Base-by-base conservation (phyloP, 164 flowering plant genomes). In the Annona squamosa region DNA sequence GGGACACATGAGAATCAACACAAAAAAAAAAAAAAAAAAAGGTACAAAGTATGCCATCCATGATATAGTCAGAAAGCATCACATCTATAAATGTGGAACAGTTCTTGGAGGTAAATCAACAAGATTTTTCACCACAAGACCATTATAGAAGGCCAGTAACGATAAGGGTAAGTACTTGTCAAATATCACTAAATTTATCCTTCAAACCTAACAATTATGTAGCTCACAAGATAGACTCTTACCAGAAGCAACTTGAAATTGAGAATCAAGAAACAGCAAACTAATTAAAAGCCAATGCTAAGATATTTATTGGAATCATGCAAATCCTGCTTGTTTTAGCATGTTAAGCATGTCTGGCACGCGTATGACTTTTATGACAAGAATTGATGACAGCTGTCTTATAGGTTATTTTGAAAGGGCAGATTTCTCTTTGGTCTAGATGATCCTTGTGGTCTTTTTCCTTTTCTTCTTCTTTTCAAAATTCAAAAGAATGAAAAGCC, bases 1-100 rank as follows among this genome's bases (percentile, higher is more conserved):
- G 52, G 70, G 67, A 62, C 66, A 72, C 46, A 73, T 13, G 77
- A 46, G 57, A 71, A 78, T 66, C 70, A 73, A 74, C 37, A 70
- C 62, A 46, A 4, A 12, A 70, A 68, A 68, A 26, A 65, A 46
- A 4, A 12, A 70, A 68, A 68, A 26, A 26, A 0, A 68, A 56
- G 61, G 61, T 26, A 26, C 37, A 26, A 26, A 26, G 37, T 26
- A 26, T 26, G 37, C 37, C 37, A 26, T 26, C 37, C 37, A 26
- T 26, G 37, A 26, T 43, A 37, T 64, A 13, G 67, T 64, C 26
- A 64, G 67, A 64, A 9, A 52, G 59, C 59, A 52, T 52, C 9
- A 16, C 59, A 52, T 3, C 9, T 10, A 52, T 52, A 10, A 10
- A 52, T 52, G 59, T 5, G 13, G 9, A 10, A 52, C 59, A 3